Base-by-base conservation (phyloP, 2,329 filamentous ascomycete genomes). In the Chalaropsis ovoidea region DNA sequence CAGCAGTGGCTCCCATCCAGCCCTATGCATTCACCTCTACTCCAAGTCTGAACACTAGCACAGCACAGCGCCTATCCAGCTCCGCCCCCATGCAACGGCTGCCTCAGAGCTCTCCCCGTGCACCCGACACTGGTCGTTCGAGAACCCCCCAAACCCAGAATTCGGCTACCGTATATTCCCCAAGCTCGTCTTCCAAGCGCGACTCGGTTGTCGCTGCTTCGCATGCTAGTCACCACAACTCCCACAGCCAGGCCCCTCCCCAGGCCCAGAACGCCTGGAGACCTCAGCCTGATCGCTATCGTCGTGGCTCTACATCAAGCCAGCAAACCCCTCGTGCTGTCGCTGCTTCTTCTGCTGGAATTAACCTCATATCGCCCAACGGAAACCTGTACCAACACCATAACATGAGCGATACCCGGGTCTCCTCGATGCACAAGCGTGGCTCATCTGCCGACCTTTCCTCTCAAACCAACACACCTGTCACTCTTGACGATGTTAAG, bases 261-360 rank as follows among this genome's bases (percentile, higher is more conserved):
- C 60, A 64, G 31, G 27, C 61, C 31, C 35, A 63, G 24, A 42
- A 86, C 52, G 79, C 83, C 24, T 75, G 79, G 58, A 91, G 90
- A 71, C 79, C 86, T 24, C 85, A 88, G 1, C 89, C 90, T 0
- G 91, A 96, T 73, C 85, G 93, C 67, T 96, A 96, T 74, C 83
- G 91, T 24, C 66, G 66, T 71, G 86, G 91, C 62, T 75, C 81
- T 67, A 80, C 80, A 65, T 79, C 81, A 67, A 82, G 73, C 63
- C 74, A 76, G 42, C 77, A 78, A 58, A 70, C 68, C 11, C 74
- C 76, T 45, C 75, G 75, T 17, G 74, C 76, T 56, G 72, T 77
- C 54, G 71, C 76, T 69, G 41, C 41, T 24, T 22, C 41, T 4
- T 3, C 66, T 17, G 13, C 60, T 45, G 49, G 63, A 19, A 39